Evolutionary conservation across 2,329 filamentous ascomycete genomes (phyloP), one percentile per base, ranked within the genome.

Genomic region (Nemania sp.): DNA sequence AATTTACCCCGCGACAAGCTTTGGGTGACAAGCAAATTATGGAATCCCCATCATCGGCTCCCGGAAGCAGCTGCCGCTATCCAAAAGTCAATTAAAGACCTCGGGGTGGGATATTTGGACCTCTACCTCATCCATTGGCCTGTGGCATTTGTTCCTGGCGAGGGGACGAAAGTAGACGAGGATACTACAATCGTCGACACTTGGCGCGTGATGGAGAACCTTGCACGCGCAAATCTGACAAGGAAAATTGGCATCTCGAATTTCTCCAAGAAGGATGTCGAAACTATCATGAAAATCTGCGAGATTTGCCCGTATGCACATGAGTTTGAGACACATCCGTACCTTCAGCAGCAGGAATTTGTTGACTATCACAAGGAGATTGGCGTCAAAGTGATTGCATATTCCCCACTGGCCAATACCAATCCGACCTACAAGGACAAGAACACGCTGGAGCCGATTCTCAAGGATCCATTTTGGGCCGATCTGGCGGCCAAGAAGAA

Each of bases 181-280:
- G 31, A 61, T 2, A 68, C 64, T 0, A 61, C 64, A 6, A 61
- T 71, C 41, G 53, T 73, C 37, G 69, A 76, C 49, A 86, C 83
- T 46, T 87, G 82, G 81, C 71, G 76, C 30, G 77, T 77, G 2
- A 80, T 87, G 77, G 79, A 82, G 67, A 75, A 77, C 57, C 64
- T 86, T 17, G 73, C 83, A 26, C 68, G 71, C 11, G 73, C 76
- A 2, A 78, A 79, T 61, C 77, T 81, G 61, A 77, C 79, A 3
- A 77, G 75, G 56, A 73, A 81, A 54, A 84, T 87, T 48, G 84
- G 84, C 43, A 76, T 87, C 39, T 84, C 81, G 51, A 87, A 87
- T 71, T 87, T 86, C 72, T 69, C 69, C 5, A 64, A 65, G 51
- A 53, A 58, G 6, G 70, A 77, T n/a, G 60, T 77, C 5, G 66